Evolutionary conservation across 2,329 filamentous ascomycete species (phyloP).

Genomic region (Nemania sp.): DNA sequence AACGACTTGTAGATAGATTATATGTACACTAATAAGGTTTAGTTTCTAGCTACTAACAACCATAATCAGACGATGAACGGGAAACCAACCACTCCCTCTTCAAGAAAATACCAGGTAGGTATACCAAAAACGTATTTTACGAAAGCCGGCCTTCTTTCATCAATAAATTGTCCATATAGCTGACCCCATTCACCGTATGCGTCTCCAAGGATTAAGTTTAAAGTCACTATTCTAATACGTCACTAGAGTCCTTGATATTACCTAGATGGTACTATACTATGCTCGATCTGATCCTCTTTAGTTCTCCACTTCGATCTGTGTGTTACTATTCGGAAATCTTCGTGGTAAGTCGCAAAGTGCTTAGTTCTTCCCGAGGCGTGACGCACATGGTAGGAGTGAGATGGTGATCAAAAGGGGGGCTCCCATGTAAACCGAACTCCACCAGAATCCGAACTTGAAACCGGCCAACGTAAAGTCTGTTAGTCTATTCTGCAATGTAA

Average conservation of each 20-base stretch:
- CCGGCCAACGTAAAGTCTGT: neutral
- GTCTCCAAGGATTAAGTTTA: neutral
- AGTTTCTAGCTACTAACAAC: neutral
- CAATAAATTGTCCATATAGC: neutral
- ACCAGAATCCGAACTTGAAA: neutral
- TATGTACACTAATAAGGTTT: neutral
- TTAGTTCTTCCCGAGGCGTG: neutral
- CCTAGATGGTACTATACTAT: neutral
- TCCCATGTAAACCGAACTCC: neutral
- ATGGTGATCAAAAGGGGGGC: neutral
- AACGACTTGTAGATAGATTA: neutral
- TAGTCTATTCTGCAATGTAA: conserved; percentile 5
- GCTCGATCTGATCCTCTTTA: neutral
- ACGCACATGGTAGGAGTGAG: neutral
- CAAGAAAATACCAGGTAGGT: neutral
- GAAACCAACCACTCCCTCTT: neutral
- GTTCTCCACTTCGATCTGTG: neutral
- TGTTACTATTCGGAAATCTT: neutral
- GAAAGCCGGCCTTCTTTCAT: too few relatives aligned
- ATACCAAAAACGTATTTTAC: neutral
- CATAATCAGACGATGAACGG: neutral
- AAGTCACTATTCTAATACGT: neutral
- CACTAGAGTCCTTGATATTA: neutral
- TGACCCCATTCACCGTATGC: neutral
- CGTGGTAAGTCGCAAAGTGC: neutral